Evolutionary conservation across 345 rosid species (phyloP), one percentile per base, ranked within the genome.

Genomic region (Crucihimalaya himalaica): DNA sequence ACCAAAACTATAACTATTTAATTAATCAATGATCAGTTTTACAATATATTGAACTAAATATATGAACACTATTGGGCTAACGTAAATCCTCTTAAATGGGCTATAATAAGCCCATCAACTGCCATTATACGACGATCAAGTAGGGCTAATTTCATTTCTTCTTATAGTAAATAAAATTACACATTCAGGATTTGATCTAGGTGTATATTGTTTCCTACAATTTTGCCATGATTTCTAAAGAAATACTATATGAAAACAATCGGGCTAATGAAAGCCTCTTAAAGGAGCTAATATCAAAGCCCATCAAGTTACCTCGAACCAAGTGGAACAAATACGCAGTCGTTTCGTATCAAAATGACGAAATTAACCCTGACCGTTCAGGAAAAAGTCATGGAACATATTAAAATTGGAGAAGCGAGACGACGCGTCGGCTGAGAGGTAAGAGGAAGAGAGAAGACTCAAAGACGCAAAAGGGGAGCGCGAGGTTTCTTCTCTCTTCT

Each of bases 361-460:
- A 77, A 64, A 64, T 0, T 56, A 48, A 1, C 67, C 67, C 56
- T 77, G 76, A 77, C 76, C 32, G 48, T 32, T 23, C 6, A 19
- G 2, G 18, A 66, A 54, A 54, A 63, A 53, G 48, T 55, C 71
- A 18, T 52, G 2, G 25, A 65, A 59, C 47, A 3, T 71, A 65
- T 58, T 58, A 58, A 71, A 25, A 9, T 0, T 34, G 52, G 51
- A 58, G 46, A 20, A 71, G 20, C 31, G 46, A n/a, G 55, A 20
- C 5, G 77, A 23, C 58, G 77, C 73, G 68, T 48, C 63, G 68
- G 72, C 73, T 66, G 77, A 77, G 77, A 71, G 51, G 77, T 64
- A 43, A 66, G 80, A 71, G 77, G 76, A 71, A 71, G 48, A 54
- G 70, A 76, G 37, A 15, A 32, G 70, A 75, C 72, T 37, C 67